phyloP scores from a whole-genome alignment of 345 rosid genomes.

The Eucalyptus caleyi region DNA sequence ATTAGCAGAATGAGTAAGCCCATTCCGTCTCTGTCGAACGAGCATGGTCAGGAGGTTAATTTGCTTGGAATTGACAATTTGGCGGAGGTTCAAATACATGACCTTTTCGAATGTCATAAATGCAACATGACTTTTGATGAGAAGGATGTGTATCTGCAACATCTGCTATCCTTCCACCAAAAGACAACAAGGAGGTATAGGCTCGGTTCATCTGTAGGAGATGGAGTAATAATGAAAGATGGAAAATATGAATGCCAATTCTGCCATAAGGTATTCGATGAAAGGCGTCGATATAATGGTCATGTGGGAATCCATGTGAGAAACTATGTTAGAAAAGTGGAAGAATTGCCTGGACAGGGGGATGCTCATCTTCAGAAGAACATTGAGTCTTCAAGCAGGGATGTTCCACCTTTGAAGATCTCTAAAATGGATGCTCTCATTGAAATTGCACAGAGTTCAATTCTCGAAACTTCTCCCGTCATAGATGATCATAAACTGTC shows the following conservation, averaged over 20 bases:
- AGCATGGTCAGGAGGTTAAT: slow-evolving; percentile 12
- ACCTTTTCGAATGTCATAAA: slow-evolving; percentile 61
- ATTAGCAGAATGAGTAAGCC: neutral
- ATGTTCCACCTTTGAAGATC: slow-evolving; percentile 27
- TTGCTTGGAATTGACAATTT: slow-evolving; percentile 34
- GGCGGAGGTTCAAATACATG: slow-evolving; percentile 41
- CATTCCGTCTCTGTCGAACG: neutral
- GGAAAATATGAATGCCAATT: slow-evolving; percentile 78
- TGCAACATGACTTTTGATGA: slow-evolving; percentile 55
- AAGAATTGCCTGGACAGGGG: slow-evolving; percentile 33
- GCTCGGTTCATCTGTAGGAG: slow-evolving; percentile 68
- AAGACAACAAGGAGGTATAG: slow-evolving; percentile 50
- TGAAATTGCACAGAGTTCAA: slow-evolving; percentile 78
- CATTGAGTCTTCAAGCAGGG: slow-evolving; percentile 13
- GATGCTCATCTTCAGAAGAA: slow-evolving; percentile 15
- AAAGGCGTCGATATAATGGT: slow-evolving; percentile 59
- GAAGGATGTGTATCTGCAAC: slow-evolving; percentile 56
- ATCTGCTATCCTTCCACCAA: slow-evolving; percentile 60
- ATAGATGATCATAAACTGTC: slow-evolving; percentile 9
- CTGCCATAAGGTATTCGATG: slow-evolving; percentile 67
- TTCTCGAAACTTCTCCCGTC: slow-evolving; percentile 26
- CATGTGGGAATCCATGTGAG: slow-evolving; percentile 72
- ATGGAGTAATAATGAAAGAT: slow-evolving; percentile 61
- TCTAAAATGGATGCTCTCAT: slow-evolving; percentile 79
- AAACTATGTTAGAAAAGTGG: slow-evolving; percentile 50